Evolutionary conservation across 495 filamentous ascomycete genomes (phyloP).

Genomic region (Penicillium longicatenatum): DNA sequence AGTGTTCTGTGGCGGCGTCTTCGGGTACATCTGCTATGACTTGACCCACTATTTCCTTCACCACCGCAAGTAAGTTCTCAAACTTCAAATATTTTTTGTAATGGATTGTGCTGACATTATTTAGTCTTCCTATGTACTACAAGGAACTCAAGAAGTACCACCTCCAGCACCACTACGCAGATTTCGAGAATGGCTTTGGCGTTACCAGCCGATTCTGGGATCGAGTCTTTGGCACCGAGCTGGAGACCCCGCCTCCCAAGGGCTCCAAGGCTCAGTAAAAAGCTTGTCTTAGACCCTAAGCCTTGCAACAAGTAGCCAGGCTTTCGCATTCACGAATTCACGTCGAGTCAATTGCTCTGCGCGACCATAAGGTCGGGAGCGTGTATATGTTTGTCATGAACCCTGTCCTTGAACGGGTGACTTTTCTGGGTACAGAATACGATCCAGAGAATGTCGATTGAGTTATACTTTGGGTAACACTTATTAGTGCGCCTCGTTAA

Average conservation of each 20-base stretch:
- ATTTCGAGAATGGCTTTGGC: conserved; percentile 97
- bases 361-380: background rate
- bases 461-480: conserved; percentile 17
- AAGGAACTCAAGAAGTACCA: conserved; percentile 94
- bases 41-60: conserved; percentile 99
- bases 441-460: conserved; percentile 9
- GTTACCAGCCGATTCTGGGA: conserved; percentile 99
- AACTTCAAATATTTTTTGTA: background rate
- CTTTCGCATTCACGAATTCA: conserved; percentile 30
- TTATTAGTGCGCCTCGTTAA: conserved; percentile 35
- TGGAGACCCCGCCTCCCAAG: conserved; percentile 50
- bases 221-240: conserved; percentile 82
- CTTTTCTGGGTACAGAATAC: conserved; percentile 3
- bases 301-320: conserved; percentile 4
- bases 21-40: conserved; percentile 96
- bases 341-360: conserved; percentile 19
- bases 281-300: background rate
- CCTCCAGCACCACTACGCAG: conserved; percentile 93
- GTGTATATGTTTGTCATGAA: conserved; percentile 20
- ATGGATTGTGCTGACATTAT: conserved; percentile 16
- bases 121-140: conserved; percentile 80
- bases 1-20: conserved; percentile 87
- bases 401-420: conserved; percentile 25
- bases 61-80: conserved; percentile 73
- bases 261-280: conserved; percentile 59